These are phyloP conservation scores for Ambrosia hybrid DNA, from an alignment of 140 eudicot species.

Conservation along the genomic window DNA sequence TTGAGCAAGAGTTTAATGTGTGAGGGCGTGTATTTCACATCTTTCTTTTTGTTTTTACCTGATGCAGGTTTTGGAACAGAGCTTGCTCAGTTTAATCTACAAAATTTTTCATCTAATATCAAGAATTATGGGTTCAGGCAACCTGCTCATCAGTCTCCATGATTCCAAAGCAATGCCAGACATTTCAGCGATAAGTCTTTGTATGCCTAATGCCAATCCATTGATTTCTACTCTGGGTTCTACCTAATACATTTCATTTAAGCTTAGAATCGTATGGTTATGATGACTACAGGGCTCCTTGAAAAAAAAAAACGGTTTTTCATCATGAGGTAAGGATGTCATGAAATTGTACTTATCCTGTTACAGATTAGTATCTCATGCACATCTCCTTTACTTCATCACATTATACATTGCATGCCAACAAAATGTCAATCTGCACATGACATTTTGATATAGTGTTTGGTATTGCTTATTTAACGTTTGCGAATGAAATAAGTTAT, in stretches of 20 bases:
- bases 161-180: slow-evolving; percentile 44
- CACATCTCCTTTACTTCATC: no score
- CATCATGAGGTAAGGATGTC: slow-evolving; percentile 71
- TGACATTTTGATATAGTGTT: no score
- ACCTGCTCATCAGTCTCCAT: slow-evolving; percentile 38
- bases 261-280: slow-evolving; percentile 52
- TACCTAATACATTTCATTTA: slow-evolving; percentile 47
- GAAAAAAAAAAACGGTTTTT: slow-evolving; percentile 62
- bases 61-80: slow-evolving; percentile 49
- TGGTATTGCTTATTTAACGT: no score
- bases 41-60: no score
- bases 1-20: no score
- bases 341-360: not conserved
- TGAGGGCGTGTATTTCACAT: no score
- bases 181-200: slow-evolving; percentile 49
- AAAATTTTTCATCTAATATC: slow-evolving; percentile 7
- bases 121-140: slow-evolving; percentile 36
- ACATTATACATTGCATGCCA: no score
- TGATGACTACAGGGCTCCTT: slow-evolving; percentile 44
- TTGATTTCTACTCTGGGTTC: slow-evolving; percentile 58
- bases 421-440: no score
- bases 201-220: slow-evolving; percentile 33
- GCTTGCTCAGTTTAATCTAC: slow-evolving; percentile 76
- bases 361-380: not conserved
- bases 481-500: no score